Percentiles rank a stretch among this genome's conserved stretches.
Evolutionary conservation across 441 rosid genomes (phyloP).

Genomic region (Viola pubescens): DNA sequence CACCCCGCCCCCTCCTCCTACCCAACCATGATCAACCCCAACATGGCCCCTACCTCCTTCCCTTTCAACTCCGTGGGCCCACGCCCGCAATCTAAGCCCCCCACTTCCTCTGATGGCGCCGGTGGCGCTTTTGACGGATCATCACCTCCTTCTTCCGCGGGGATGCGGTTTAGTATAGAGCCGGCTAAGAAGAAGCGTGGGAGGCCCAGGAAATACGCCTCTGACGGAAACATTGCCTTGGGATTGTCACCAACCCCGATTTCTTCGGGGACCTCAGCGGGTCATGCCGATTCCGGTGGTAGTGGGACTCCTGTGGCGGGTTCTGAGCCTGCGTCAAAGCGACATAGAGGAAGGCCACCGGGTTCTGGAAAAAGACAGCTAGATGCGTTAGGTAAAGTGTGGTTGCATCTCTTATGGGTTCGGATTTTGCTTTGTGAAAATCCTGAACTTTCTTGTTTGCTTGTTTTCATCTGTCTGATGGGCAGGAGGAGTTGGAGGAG

Average conservation of each 20-base stretch:
- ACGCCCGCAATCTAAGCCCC: conserved; percentile 29
- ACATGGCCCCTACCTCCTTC: conserved; percentile 21
- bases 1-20: conserved; percentile 31
- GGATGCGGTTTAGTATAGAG: conserved; percentile 54
- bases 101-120: conserved; percentile 6
- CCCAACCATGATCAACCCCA: conserved; percentile 26
- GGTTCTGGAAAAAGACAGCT: conserved; percentile 86
- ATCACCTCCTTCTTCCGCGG: conserved; percentile 37
- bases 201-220: conserved; percentile 77
- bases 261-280: conserved; percentile 37
- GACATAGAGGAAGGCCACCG: conserved; percentile 84
- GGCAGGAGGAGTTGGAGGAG: conserved; percentile 72
- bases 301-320: conserved; percentile 32
- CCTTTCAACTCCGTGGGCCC: conserved; percentile 28
- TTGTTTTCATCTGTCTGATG: not conserved
- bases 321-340: conserved; percentile 53
- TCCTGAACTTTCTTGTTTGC: not conserved
- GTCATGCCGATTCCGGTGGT: conserved; percentile 39
- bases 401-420: not conserved
- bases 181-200: conserved; percentile 83
- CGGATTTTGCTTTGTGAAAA: not conserved
- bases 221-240: conserved; percentile 81
- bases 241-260: conserved; percentile 62
- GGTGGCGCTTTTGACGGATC: conserved; percentile 52
- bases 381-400: conserved; percentile 40